These are phyloP conservation scores for Epichloe sp. DNA, from an alignment of 2,329 filamentous ascomycete species.

Conservation along the genomic window DNA sequence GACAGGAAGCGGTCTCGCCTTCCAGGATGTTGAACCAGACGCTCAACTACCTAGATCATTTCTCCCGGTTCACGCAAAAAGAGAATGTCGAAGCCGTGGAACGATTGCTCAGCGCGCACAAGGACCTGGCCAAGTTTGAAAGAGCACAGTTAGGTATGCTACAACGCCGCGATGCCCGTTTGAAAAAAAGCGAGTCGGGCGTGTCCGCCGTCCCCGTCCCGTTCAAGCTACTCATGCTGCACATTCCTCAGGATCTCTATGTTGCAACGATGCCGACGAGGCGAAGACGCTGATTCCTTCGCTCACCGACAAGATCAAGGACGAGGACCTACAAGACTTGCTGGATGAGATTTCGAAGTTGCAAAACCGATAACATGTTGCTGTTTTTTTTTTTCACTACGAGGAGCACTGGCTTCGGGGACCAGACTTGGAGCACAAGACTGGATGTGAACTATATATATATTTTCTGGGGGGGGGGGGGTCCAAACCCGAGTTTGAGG, in stretches of 20 bases:
- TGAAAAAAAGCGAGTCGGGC: no score
- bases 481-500: background rate
- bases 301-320: constrained; percentile 75
- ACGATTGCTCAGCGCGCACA: constrained; percentile 65
- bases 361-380: constrained; percentile 23
- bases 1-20: background rate
- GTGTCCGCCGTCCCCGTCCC: no score
- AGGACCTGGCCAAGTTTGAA: constrained; percentile 82
- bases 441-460: background rate
- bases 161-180: background rate
- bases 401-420: background rate
- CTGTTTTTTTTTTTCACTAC: no score
- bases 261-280: constrained; percentile 86
- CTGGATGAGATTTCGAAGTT: constrained; percentile 86
- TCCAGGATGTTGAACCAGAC: constrained; percentile 70
- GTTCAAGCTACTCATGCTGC: constrained; percentile 1
- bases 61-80: constrained; percentile 90
- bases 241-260: constrained; percentile 57
- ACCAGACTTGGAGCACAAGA: background rate
- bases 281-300: constrained; percentile 92
- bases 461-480: background rate
- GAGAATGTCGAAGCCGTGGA: constrained; percentile 93
- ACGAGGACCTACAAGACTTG: constrained; percentile 76
- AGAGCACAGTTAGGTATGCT: constrained; percentile 71
- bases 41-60: constrained; percentile 83